phyloP scores from a whole-genome alignment of 2,329 filamentous ascomycete genomes.

The Esteya vermicola region DNA sequence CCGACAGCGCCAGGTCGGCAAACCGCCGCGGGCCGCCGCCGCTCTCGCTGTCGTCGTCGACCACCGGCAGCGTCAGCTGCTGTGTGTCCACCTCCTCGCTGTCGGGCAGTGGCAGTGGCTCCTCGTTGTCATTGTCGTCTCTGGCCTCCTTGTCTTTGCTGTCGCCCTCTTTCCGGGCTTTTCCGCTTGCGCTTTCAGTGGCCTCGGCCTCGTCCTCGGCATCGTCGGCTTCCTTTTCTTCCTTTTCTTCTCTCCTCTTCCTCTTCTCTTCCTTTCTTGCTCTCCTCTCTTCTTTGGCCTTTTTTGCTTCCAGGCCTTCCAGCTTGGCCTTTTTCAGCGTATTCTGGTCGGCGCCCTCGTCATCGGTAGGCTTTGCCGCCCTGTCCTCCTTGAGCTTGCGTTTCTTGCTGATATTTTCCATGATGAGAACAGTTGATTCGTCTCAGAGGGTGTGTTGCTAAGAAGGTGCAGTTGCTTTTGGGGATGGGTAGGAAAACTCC shows the following conservation, averaged over 20 bases:
- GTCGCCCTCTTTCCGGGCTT: constrained; percentile 10
- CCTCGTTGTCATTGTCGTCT: constrained; percentile 6
- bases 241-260: constrained; percentile 5
- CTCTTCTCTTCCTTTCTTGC: constrained; percentile 11
- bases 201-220: constrained; percentile 1
- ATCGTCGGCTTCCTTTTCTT: not conserved
- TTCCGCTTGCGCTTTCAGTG: no score
- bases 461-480: not conserved
- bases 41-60: constrained; percentile 46
- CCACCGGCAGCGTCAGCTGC: constrained; percentile 37
- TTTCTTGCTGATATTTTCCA: constrained; percentile 19
- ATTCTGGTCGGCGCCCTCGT: constrained; percentile 6
- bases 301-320: constrained; percentile 2
- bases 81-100: constrained; percentile 21
- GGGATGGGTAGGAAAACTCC: not conserved
- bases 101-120: constrained; percentile 8
- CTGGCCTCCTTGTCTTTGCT: constrained; percentile 5
- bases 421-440: not conserved
- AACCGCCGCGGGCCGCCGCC: constrained; percentile 41
- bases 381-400: constrained; percentile 20
- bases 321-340: constrained; percentile 9
- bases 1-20: constrained; percentile 68
- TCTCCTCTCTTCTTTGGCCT: constrained; percentile 8
- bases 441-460: not conserved
- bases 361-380: constrained; percentile 6